A percentile compares a stretch with the other conserved stretches of the same genome.
phyloP scores from a whole-genome alignment of 108 stramenopile species.

The Aurantiochytrium sp. region DNA sequence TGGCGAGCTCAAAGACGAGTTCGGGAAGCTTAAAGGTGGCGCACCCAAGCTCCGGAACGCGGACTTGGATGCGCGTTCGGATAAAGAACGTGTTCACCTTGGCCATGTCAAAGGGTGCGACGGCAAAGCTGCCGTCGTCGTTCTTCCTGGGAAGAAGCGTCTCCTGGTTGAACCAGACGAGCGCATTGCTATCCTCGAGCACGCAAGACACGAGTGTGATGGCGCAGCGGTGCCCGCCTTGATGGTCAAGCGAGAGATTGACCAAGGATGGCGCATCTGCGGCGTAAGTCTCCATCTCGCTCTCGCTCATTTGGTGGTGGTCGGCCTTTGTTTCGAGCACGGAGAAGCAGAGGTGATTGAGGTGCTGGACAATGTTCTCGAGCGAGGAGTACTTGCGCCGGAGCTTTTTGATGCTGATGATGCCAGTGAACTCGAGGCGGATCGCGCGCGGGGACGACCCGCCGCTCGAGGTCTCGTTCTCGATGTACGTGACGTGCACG shows the following conservation, averaged over 20 bases:
- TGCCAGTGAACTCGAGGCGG: not conserved
- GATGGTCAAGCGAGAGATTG: not conserved
- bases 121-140: not conserved
- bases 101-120: not conserved
- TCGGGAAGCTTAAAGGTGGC: not conserved
- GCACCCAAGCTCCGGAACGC: not conserved
- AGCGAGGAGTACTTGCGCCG: not conserved
- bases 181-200: not conserved
- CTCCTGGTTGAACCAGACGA: not conserved
- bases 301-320: not conserved
- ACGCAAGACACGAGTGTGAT: not conserved
- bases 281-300: not conserved
- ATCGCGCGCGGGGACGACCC: not conserved
- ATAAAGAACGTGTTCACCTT: not conserved
- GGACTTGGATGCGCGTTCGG: not conserved
- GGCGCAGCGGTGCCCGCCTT: not conserved
- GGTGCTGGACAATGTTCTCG: not conserved
- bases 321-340: not conserved
- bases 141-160: not conserved
- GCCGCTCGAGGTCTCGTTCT: too few species aligned
- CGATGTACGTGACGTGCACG: not conserved
- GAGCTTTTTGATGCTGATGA: not conserved
- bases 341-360: not conserved
- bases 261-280: not conserved
- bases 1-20: not conserved